Evolutionary conservation across 2,329 filamentous ascomycete genomes (phyloP).

Genomic region (Pleoardoris graminearum): DNA sequence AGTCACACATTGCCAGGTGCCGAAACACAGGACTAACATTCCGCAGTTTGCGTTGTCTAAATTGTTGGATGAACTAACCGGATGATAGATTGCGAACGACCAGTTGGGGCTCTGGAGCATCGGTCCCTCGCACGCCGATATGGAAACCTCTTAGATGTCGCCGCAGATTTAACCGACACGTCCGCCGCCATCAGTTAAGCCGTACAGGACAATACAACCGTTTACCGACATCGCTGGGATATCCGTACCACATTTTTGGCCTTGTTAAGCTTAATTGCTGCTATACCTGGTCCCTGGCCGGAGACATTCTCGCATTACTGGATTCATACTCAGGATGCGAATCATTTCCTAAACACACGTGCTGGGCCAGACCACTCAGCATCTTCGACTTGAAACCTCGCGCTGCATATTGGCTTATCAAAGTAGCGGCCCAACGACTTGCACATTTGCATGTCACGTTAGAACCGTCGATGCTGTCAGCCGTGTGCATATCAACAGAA

Average conservation of each 20-base stretch:
- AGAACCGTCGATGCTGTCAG: not conserved
- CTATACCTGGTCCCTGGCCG: constrained; percentile 15
- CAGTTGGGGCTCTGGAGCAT: constrained; percentile 15
- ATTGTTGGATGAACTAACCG: constrained; percentile 17
- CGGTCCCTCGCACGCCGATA: constrained; percentile 12
- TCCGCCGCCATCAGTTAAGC: constrained; percentile 7
- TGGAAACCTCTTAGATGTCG: constrained; percentile 11
- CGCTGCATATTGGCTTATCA: constrained; percentile 7
- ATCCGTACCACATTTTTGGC: constrained; percentile 14
- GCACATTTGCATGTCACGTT: not conserved
- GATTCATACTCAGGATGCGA: constrained; percentile 9
- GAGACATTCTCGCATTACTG: constrained; percentile 14
- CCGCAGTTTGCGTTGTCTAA: no score
- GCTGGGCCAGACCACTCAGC: constrained; percentile 8
- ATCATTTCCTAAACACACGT: constrained; percentile 14
- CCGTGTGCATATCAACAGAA: constrained; percentile 8
- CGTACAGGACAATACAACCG: not conserved
- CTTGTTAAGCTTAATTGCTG: constrained; percentile 21
- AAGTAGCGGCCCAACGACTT: not conserved
- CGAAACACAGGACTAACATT: no score
- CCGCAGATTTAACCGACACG: constrained; percentile 14
- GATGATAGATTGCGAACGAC: constrained; percentile 19
- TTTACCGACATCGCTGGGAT: constrained; percentile 8
- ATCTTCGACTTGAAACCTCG: constrained; percentile 6
- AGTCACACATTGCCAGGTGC: no score